These are phyloP conservation scores for Capsaspora owczarzaki DNA, from an alignment of 78 protist species.

Conservation along the genomic window DNA sequence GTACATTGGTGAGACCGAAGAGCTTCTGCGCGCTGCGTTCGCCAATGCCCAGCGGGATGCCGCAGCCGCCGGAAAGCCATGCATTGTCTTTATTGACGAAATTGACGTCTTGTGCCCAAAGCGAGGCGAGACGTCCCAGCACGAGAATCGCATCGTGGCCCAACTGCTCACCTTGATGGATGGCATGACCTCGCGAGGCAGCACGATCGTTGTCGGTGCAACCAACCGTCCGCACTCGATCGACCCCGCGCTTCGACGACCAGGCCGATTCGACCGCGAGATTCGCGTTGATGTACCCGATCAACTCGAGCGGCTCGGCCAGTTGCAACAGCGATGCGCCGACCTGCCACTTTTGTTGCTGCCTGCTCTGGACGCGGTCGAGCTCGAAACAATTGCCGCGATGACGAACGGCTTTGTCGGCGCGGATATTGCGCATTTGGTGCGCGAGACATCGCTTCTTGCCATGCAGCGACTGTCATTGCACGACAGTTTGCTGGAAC, in stretches of 20 bases:
- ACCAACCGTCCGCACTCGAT: constrained; percentile 85
- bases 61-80: constrained; percentile 56
- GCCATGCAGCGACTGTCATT: constrained; percentile 43
- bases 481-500: neutral
- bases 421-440: constrained; percentile 77
- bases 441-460: constrained; percentile 66
- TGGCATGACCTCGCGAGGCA: constrained; percentile 47
- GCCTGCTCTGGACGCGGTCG: neutral
- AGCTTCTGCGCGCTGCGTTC: neutral
- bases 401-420: constrained; percentile 81
- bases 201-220: constrained; percentile 86
- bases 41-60: neutral
- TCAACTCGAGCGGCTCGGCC: neutral
- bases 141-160: constrained; percentile 59
- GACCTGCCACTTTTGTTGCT: neutral
- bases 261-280: constrained; percentile 96
- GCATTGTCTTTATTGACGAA: constrained; percentile 91
- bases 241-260: constrained; percentile 69
- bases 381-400: constrained; percentile 35
- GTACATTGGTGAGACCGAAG: neutral
- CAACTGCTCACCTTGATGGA: constrained; percentile 87
- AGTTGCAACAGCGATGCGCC: neutral
- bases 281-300: constrained; percentile 31
- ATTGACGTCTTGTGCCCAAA: constrained; percentile 79
- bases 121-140: neutral